Evolutionary conservation across 225 moss, liverwort and hornwort genomes (phyloP).

Genomic region (Pseudoscleropodium purum): DNA sequence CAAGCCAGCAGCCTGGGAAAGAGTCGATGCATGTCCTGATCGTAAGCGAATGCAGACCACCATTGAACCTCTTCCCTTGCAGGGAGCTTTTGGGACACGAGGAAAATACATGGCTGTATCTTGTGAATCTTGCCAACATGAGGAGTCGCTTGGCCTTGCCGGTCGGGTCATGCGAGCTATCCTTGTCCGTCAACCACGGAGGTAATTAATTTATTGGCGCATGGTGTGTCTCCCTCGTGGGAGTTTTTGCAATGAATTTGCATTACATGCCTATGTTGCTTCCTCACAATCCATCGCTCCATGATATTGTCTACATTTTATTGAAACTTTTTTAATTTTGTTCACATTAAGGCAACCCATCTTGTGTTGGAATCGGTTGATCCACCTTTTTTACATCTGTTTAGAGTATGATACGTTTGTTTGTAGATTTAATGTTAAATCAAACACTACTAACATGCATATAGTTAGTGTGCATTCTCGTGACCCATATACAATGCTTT

Average conservation of each 20-base stretch:
- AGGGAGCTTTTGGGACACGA: conserved; percentile 32
- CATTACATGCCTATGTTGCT: neutral
- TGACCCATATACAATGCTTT: too few species aligned
- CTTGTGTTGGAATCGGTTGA: too few species aligned
- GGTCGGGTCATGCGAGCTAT: conserved; percentile 43
- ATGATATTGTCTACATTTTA: too few species aligned
- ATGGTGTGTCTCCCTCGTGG: neutral
- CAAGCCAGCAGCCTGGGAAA: neutral
- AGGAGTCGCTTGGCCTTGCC: conserved; percentile 28
- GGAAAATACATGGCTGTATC: conserved; percentile 29
- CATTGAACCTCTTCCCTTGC: conserved; percentile 39
- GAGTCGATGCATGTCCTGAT: conserved; percentile 34
- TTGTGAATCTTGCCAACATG: conserved; percentile 20
- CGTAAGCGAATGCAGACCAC: conserved; percentile 41
- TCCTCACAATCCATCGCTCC: neutral
- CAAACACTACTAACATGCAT: too few species aligned
- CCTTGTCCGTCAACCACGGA: neutral
- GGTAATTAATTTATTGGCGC: neutral
- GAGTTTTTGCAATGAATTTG: neutral
- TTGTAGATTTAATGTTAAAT: too few species aligned
- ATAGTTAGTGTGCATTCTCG: too few species aligned
- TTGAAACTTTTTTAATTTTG: too few species aligned
- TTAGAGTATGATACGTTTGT: too few species aligned
- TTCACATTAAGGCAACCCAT: too few species aligned
- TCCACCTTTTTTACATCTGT: too few species aligned